Base-by-base conservation (phyloP, 495 filamentous ascomycete genomes). In the Podospora conica region DNA sequence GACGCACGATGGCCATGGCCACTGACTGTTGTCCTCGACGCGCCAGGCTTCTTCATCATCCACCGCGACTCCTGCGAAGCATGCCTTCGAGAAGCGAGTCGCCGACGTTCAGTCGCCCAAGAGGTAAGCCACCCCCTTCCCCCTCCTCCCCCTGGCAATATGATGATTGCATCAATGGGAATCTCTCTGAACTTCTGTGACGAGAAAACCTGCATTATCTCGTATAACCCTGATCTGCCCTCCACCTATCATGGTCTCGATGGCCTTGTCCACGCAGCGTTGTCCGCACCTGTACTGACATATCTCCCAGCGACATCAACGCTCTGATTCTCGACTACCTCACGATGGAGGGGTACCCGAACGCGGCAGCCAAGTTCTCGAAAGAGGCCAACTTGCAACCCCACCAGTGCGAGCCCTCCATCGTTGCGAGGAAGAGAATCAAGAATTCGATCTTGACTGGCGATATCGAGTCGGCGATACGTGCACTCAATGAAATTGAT, bases 111-210 rank as follows among this genome's bases (percentile, higher is more conserved):
- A 91, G 74, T 85, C 91, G 22, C 90, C 90, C 53, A 97, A 97
- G 79, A 90, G 87, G 95, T 98, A 88, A 81, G 91, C 82, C 12
- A 29, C 62, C 33, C 24, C 60, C 55, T 40, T 53, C 66, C 54
- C 70, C 63, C 63, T 54, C 24, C 55, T 53, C 31, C 66, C 74
- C 67, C 70, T 64, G 61, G 68, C 77, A 68, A 76, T 59, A 94
- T 95, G 92, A 97, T 97, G 95, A 85, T 84, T 75, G 76, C 82
- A 88, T 94, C 94, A 94, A 94, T 98, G 95, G 95, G 96, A 99
- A 99, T 99, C 95, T 99, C 95, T 99, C 95, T 87, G 90, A 98
- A 90, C 83, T 76, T 81, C 69, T 75, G 80, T 98, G 95, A 87
- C 87, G 95, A 98, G 90, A 93, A 88, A 74, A 63, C 62, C 69